phyloP scores from a whole-genome alignment of 164 flowering plant species.

The Chimonanthus salicifolius region DNA sequence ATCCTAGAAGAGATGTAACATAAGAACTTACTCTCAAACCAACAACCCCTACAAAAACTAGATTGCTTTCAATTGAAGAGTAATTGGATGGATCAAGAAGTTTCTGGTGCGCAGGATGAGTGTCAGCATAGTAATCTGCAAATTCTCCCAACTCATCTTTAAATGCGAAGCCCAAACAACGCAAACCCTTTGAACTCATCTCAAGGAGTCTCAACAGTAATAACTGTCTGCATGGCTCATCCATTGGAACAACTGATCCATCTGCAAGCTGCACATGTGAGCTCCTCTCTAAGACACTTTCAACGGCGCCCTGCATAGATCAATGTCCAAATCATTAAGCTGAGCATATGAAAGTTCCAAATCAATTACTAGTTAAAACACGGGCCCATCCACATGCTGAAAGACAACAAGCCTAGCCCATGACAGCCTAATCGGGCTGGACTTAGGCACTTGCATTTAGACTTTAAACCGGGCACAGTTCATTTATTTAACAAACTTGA shows the following conservation, averaged over 20 bases:
- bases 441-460: no score
- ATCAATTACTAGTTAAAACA: background rate
- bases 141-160: conserved; percentile 84
- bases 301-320: conserved; percentile 76
- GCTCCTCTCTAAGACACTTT: conserved; percentile 77
- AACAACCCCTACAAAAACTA: conserved; percentile 82
- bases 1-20: background rate
- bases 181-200: conserved; percentile 83
- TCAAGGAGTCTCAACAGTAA: conserved; percentile 48
- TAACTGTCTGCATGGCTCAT: conserved; percentile 64
- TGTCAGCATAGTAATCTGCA: conserved; percentile 57
- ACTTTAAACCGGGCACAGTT: no score
- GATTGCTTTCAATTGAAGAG: conserved; percentile 59
- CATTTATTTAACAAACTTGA: no score
- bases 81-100: conserved; percentile 76
- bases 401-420: no score
- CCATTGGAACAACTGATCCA: conserved; percentile 70
- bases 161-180: conserved; percentile 84
- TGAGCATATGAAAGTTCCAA: no score
- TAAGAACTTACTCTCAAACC: conserved; percentile 67
- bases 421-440: no score
- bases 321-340: background rate
- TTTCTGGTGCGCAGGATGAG: conserved; percentile 79
- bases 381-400: no score
- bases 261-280: conserved; percentile 81